phyloP scores from a whole-genome alignment of 148 eudicot genomes.

The Oxyria digyna region DNA sequence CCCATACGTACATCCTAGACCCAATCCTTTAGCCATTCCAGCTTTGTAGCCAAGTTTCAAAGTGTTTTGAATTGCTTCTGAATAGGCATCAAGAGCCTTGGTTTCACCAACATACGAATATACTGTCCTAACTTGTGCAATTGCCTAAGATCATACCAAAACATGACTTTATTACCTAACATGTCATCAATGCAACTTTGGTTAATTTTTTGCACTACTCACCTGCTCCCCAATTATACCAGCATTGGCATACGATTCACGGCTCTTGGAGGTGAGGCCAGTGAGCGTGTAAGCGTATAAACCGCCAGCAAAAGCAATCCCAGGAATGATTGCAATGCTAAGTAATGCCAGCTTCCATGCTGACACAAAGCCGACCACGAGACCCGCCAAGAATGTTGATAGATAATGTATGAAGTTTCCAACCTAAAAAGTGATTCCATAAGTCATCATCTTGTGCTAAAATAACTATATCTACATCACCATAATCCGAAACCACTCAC shows the following conservation, averaged over 20 bases:
- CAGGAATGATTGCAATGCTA: constrained; percentile 94
- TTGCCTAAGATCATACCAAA: constrained; percentile 40
- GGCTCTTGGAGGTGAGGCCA: constrained; percentile 89
- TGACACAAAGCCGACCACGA: constrained; percentile 98
- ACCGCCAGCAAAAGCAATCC: constrained; percentile 97
- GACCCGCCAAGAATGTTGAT: constrained; percentile 91
- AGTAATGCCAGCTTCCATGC: constrained; percentile 95
- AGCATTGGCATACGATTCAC: constrained; percentile 96
- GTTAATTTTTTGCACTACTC: not conserved
- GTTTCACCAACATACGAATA: constrained; percentile 92
- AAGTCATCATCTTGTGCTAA: not conserved
- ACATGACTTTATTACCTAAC: too few relatives aligned
- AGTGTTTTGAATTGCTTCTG: constrained; percentile 89
- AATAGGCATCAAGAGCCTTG: constrained; percentile 75
- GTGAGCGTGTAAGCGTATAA: constrained; percentile 93
- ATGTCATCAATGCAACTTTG: too few relatives aligned
- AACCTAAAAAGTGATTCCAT: constrained; percentile 35
- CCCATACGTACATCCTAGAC: constrained; percentile 96
- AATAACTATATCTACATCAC: not conserved
- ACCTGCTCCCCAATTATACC: constrained; percentile 97
- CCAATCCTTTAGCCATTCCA: constrained; percentile 98
- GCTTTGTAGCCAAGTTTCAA: constrained; percentile 95
- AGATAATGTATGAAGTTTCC: constrained; percentile 95
- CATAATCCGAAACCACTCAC: too few relatives aligned
- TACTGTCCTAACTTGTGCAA: constrained; percentile 97